Evolutionary conservation across 1,284 basidiomycete species (phyloP).

Genomic region (Pascua guehoae): DNA sequence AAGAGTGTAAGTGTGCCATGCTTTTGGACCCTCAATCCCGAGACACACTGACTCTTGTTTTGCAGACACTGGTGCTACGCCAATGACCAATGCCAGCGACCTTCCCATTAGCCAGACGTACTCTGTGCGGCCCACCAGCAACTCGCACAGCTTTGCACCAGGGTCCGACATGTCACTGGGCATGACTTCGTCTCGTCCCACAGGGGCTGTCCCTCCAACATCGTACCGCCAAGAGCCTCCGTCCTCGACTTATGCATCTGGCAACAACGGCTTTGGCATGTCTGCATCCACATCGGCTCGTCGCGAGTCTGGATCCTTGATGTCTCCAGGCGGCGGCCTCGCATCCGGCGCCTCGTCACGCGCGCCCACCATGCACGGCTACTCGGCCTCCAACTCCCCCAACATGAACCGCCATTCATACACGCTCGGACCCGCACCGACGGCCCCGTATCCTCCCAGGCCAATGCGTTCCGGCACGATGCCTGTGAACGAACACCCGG

Average conservation of each 20-base stretch:
- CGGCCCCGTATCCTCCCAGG: conserved; percentile 20
- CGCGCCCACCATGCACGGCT: conserved; percentile 17
- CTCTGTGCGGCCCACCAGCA: conserved; percentile 42
- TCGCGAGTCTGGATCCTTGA: too few species aligned
- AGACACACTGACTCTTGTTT: conserved; percentile 6
- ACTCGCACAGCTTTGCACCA: conserved; percentile 39
- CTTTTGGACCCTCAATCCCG: too few species aligned
- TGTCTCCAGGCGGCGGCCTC: too few species aligned
- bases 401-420: conserved; percentile 45
- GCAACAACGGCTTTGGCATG: too few species aligned
- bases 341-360: conserved; percentile 9
- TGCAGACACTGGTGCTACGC: conserved; percentile 47
- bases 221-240: too few species aligned
- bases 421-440: conserved; percentile 4
- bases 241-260: too few species aligned
- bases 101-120: conserved; percentile 25
- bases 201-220: too few species aligned
- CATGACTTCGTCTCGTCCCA: conserved; percentile 16
- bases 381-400: conserved; percentile 39
- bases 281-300: too few species aligned
- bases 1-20: conserved; percentile 35
- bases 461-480: conserved; percentile 46
- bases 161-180: conserved; percentile 45
- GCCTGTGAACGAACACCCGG: conserved; percentile 34
- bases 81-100: conserved; percentile 25